Conservation (phyloP, 305 asterid genomes). For the Rubia peregrina region DNA sequence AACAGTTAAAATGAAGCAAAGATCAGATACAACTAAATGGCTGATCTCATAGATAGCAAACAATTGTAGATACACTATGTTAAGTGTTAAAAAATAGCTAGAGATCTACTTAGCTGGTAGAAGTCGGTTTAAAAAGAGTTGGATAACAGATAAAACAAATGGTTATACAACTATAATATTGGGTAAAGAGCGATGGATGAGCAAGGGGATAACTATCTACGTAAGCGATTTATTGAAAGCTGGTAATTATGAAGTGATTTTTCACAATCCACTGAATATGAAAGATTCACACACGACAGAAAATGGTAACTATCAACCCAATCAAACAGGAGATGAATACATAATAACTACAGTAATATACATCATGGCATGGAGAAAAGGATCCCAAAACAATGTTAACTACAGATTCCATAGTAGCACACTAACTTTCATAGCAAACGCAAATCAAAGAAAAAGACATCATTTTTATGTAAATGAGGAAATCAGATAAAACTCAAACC, state of each 20-base stretch:
- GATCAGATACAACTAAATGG: background rate
- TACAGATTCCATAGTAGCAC: too few species aligned
- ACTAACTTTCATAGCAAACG: too few species aligned
- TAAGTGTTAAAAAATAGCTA: too few species aligned
- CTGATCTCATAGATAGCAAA: background rate
- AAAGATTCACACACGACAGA: background rate
- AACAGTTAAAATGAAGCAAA: background rate
- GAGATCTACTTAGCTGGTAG: background rate
- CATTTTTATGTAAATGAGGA: background rate
- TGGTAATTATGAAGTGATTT: background rate
- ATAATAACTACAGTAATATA: background rate
- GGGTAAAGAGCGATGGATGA: background rate
- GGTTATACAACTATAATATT: background rate
- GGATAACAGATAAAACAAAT: background rate
- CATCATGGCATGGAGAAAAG: background rate
- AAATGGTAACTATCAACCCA: conserved; percentile 2
- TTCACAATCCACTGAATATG: background rate
- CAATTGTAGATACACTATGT: background rate
- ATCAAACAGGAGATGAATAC: background rate
- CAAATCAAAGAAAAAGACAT: background rate
- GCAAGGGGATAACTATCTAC: background rate
- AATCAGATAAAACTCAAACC: too few species aligned
- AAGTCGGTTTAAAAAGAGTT: background rate
- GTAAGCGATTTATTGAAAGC: background rate
- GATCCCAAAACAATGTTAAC: background rate